Conservation (phyloP, 2,329 filamentous ascomycete species). For the Bipolaris zeicola region DNA sequence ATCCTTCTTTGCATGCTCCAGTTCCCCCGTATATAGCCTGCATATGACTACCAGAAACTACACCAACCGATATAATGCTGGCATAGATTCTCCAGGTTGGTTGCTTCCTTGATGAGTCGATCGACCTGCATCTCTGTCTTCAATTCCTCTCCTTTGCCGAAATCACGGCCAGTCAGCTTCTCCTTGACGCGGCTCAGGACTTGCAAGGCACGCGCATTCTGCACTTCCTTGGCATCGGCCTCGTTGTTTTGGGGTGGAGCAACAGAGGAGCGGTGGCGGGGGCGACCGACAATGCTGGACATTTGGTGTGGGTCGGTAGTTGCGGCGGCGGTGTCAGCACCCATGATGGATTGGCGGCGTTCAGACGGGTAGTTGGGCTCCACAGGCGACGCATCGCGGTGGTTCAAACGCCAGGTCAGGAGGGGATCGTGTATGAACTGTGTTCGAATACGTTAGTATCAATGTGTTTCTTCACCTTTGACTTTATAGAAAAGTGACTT, state of each 20-base stretch:
- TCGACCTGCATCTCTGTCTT: slow-evolving; percentile 88
- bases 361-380: slow-evolving; percentile 66
- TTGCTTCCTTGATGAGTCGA: slow-evolving; percentile 92
- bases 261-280: slow-evolving; percentile 44
- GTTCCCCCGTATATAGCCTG: background rate
- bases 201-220: slow-evolving; percentile 91
- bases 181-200: slow-evolving; percentile 91
- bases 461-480: background rate
- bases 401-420: slow-evolving; percentile 88
- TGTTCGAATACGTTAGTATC: slow-evolving; percentile 10
- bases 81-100: slow-evolving; percentile 94
- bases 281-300: slow-evolving; percentile 39
- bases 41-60: slow-evolving; percentile 78
- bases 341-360: slow-evolving; percentile 64
- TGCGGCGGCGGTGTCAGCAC: slow-evolving; percentile 42
- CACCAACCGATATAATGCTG: slow-evolving; percentile 99
- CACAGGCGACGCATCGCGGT: slow-evolving; percentile 62
- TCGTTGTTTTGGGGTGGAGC: slow-evolving; percentile 46
- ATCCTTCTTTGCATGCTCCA: background rate
- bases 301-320: slow-evolving; percentile 24
- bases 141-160: slow-evolving; percentile 78
- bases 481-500: slow-evolving; percentile 55
- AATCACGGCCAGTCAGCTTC: slow-evolving; percentile 93
- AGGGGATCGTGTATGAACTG: slow-evolving; percentile 99
- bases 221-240: slow-evolving; percentile 68